Evolutionary conservation across 768 basidiomycete species (phyloP).

Genomic region (Tremella yokohamensis): DNA sequence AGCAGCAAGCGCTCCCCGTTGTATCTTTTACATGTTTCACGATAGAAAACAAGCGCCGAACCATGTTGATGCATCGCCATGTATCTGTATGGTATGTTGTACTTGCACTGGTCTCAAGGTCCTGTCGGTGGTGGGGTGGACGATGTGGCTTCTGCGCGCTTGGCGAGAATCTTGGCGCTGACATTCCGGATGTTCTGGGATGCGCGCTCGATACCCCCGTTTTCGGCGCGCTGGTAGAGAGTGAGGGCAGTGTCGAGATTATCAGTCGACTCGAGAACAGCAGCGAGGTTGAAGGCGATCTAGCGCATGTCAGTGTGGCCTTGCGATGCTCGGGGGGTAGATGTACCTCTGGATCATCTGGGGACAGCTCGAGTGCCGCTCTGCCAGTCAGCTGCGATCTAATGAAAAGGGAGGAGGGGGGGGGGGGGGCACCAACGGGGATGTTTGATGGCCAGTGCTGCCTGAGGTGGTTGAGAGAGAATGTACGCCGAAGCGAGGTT

Average conservation of each 20-base stretch:
- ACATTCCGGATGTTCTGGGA: constrained; percentile 51
- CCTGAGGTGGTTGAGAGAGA: constrained; percentile 48
- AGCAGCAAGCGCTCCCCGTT: no score
- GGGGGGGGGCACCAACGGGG: constrained; percentile 34
- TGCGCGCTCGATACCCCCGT: constrained; percentile 50
- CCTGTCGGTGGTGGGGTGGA: not conserved
- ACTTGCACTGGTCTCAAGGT: not conserved
- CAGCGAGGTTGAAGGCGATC: constrained; percentile 51
- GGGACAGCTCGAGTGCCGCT: constrained; percentile 42
- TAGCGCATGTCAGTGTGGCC: constrained; percentile 8
- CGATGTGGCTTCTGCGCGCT: constrained; percentile 6
- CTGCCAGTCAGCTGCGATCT: constrained; percentile 16
- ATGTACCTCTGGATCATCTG: constrained; percentile 49
- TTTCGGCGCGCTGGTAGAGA: constrained; percentile 47
- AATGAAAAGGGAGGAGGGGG: not conserved
- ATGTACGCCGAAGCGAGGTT: constrained; percentile 53
- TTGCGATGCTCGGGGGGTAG: not conserved
- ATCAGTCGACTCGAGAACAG: constrained; percentile 48
- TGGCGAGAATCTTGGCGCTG: constrained; percentile 38
- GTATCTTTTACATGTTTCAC: no score
- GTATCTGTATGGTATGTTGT: no score
- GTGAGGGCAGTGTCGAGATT: constrained; percentile 50
- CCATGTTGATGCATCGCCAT: no score
- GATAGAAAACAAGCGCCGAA: no score
- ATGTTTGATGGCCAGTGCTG: constrained; percentile 51